These are phyloP conservation scores for Friedmanniomyces simplex DNA, from an alignment of 495 filamentous ascomycete genomes.

Conservation along the genomic window DNA sequence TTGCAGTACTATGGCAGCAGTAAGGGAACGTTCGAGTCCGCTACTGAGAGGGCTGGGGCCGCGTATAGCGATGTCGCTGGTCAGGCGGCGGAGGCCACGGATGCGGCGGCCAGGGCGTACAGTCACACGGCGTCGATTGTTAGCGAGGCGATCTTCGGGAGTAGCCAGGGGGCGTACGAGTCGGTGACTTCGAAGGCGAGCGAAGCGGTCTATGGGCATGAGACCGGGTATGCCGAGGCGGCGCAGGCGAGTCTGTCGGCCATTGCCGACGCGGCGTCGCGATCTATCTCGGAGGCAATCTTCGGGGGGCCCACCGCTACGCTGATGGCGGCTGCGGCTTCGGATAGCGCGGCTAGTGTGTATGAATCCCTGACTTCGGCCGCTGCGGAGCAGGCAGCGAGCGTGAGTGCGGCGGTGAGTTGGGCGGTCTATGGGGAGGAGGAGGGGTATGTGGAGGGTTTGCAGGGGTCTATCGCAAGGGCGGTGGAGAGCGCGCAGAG, in stretches of 20 bases:
- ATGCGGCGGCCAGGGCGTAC: constrained; percentile 41
- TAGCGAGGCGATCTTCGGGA: constrained; percentile 50
- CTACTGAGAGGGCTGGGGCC: constrained; percentile 40
- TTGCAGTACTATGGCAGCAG: constrained; percentile 48
- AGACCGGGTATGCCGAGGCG: constrained; percentile 39
- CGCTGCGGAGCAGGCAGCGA: constrained; percentile 30
- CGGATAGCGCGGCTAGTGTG: constrained; percentile 28
- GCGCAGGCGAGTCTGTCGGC: constrained; percentile 40
- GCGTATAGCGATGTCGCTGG: constrained; percentile 39
- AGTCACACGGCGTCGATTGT: constrained; percentile 38
- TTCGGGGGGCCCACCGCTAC: constrained; percentile 41
- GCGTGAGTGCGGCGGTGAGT: constrained; percentile 20
- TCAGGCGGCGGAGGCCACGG: constrained; percentile 7
- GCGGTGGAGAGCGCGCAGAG: constrained; percentile 43
- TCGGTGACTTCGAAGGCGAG: constrained; percentile 42
- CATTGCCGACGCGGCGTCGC: constrained; percentile 41
- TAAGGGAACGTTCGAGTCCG: constrained; percentile 46
- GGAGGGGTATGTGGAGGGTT: constrained; percentile 46
- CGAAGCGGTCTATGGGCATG: constrained; percentile 47
- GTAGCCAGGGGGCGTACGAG: constrained; percentile 43
- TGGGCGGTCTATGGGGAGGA: constrained; percentile 36
- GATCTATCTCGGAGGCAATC: constrained; percentile 43
- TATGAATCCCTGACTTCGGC: constrained; percentile 31
- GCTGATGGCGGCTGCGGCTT: constrained; percentile 25
- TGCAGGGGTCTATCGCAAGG: constrained; percentile 36